Conservation (phyloP, 371 early-diverging fungal species). For the Mucor indicus region DNA sequence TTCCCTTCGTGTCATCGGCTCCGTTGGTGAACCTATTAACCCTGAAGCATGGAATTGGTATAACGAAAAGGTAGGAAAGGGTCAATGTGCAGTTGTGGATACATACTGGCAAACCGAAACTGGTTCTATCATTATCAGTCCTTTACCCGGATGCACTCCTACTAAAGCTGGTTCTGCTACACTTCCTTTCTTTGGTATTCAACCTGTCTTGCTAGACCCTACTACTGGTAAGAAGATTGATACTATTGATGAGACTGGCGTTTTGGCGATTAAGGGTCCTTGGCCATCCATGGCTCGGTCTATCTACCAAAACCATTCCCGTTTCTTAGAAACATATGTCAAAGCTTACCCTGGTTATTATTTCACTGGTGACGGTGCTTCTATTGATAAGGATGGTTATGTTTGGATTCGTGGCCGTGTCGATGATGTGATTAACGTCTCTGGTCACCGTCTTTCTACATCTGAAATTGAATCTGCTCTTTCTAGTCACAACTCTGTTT, state of each 20-base stretch:
- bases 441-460: constrained; percentile 94
- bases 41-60: constrained; percentile 98
- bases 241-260: constrained; percentile 80
- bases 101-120: constrained; percentile 97
- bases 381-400: constrained; percentile 88
- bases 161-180: constrained; percentile 95
- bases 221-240: constrained; percentile 66
- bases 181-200: constrained; percentile 95
- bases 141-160: constrained; percentile 80
- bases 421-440: constrained; percentile 96
- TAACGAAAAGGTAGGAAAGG: constrained; percentile 81
- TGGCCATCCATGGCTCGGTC: constrained; percentile 97
- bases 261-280: constrained; percentile 76
- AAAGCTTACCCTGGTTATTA: constrained; percentile 83
- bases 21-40: constrained; percentile 98
- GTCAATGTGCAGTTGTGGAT: constrained; percentile 87
- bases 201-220: constrained; percentile 80
- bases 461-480: constrained; percentile 93
- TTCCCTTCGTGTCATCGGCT: constrained; percentile 85
- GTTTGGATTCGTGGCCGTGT: constrained; percentile 93
- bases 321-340: constrained; percentile 89
- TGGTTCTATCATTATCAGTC: constrained; percentile 90
- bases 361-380: constrained; percentile 90
- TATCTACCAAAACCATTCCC: constrained; percentile 84
- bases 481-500: constrained; percentile 67